These are phyloP conservation scores for Moesziomyces globuligerus DNA, from an alignment of 1,284 basidiomycete genomes.

Conservation along the genomic window DNA sequence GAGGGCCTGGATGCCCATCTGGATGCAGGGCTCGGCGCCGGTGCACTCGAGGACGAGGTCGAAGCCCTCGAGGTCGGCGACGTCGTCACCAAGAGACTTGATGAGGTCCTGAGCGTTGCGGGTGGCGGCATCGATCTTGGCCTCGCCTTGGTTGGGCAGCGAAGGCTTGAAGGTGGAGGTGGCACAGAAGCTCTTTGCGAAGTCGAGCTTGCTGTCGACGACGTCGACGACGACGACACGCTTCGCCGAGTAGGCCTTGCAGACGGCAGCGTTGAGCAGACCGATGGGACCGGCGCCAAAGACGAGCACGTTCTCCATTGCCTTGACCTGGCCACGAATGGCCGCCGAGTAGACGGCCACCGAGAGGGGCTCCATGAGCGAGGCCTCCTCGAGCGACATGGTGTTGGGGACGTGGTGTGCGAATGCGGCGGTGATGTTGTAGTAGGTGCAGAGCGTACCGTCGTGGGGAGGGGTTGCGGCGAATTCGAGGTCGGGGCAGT, in stretches of 20 bases:
- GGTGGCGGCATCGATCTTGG: conserved; percentile 68
- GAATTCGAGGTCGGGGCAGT: conserved; percentile 77
- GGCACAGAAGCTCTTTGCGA: conserved; percentile 87
- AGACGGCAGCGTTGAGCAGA: conserved; percentile 89
- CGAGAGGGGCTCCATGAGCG: conserved; percentile 88
- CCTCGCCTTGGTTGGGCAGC: conserved; percentile 55
- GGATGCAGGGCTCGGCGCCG: conserved; percentile 68
- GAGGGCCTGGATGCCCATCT: conserved; percentile 58
- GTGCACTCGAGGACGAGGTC: conserved; percentile 75
- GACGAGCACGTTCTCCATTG: conserved; percentile 70
- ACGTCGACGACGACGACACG: conserved; percentile 73
- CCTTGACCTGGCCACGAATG: conserved; percentile 77
- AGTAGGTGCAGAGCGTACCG: conserved; percentile 81
- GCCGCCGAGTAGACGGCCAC: conserved; percentile 90
- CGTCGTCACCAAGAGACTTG: conserved; percentile 68
- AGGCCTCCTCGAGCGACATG: conserved; percentile 69
- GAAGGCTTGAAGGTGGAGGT: conserved; percentile 80
- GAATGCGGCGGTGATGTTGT: conserved; percentile 64
- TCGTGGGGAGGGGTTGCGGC: conserved; percentile 90
- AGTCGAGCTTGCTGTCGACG: conserved; percentile 80
- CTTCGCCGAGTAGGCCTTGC: conserved; percentile 74
- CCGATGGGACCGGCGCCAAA: conserved; percentile 93
- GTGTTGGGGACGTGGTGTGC: conserved; percentile 68
- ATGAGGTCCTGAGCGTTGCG: conserved; percentile 71
- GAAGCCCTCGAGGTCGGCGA: conserved; percentile 70